Evolutionary conservation across 352 stramenopile species (phyloP).

Genomic region (Pythium rhizo-oryzae): DNA sequence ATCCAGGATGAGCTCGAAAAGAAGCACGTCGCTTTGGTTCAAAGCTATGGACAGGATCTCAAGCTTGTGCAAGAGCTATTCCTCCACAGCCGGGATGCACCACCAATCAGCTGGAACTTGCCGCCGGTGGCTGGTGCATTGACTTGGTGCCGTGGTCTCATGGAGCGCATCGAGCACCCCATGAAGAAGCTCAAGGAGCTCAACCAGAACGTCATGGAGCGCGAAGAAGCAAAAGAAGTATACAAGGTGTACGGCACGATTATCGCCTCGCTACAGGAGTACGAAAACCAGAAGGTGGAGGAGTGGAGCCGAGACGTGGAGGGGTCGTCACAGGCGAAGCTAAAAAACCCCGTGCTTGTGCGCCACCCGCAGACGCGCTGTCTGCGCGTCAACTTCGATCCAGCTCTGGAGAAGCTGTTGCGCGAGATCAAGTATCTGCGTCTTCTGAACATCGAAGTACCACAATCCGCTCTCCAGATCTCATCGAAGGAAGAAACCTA

Average conservation of each 20-base stretch:
- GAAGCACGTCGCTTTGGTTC: constrained; percentile 96
- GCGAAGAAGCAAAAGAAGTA: constrained; percentile 98
- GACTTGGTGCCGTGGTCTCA: constrained; percentile 95
- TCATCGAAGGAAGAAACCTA: constrained; percentile 96
- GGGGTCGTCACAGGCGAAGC: constrained; percentile 93
- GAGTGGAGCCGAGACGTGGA: constrained; percentile 97
- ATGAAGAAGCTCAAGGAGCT: constrained; percentile 97
- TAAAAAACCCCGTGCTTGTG: constrained; percentile 94
- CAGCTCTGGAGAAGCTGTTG: constrained; percentile 95
- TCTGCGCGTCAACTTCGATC: constrained; percentile 98
- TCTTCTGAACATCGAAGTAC: constrained; percentile 94
- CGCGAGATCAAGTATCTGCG: constrained; percentile 99
- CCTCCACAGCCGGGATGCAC: constrained; percentile 90
- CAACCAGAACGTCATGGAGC: constrained; percentile 97
- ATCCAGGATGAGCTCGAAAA: constrained; percentile 98
- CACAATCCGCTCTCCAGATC: constrained; percentile 94
- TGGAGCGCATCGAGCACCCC: constrained; percentile 96
- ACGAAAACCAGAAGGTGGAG: constrained; percentile 96
- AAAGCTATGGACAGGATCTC: constrained; percentile 96
- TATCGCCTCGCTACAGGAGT: constrained; percentile 96
- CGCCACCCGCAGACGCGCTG: constrained; percentile 90
- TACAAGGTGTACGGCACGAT: constrained; percentile 97
- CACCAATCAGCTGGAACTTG: constrained; percentile 95
- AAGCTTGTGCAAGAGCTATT: constrained; percentile 98
- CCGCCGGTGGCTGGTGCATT: constrained; percentile 95